These are phyloP conservation scores for Sclerotiophoma versabilis DNA, from an alignment of 2,329 filamentous ascomycete genomes.

Conservation along the genomic window DNA sequence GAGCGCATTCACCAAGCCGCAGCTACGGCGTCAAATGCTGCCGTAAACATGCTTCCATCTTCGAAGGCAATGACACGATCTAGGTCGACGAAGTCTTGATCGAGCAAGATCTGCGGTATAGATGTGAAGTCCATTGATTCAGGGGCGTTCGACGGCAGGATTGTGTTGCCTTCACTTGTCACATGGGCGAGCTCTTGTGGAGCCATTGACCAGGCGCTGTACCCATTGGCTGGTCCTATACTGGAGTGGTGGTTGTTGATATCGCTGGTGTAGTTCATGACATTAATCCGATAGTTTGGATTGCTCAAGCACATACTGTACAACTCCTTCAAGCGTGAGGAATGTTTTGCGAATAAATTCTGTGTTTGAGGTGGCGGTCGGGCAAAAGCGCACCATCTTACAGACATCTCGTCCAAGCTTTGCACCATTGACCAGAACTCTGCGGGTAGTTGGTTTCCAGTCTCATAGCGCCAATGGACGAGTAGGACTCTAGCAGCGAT, in stretches of 20 bases:
- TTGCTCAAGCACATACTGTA: slow-evolving; percentile 16
- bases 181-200: not conserved
- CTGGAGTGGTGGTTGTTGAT: slow-evolving; percentile 1
- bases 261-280: slow-evolving; percentile 23
- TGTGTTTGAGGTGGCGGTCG: not conserved
- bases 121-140: slow-evolving; percentile 15
- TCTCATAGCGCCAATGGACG: slow-evolving; percentile 23
- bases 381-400: slow-evolving; percentile 15
- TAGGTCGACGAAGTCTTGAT: slow-evolving; percentile 27
- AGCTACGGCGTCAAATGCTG: slow-evolving; percentile 13
- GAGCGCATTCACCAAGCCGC: not conserved
- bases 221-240: not conserved
- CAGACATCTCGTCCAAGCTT: slow-evolving; percentile 28
- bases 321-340: slow-evolving; percentile 17
- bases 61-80: slow-evolving; percentile 33
- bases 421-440: slow-evolving; percentile 29
- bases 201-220: not conserved
- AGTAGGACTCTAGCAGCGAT: slow-evolving; percentile 29
- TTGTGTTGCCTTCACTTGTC: not conserved
- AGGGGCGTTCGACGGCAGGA: not conserved
- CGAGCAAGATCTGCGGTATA: slow-evolving; percentile 22
- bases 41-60: slow-evolving; percentile 32
- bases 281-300: slow-evolving; percentile 14
- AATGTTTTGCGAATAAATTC: slow-evolving; percentile 20
- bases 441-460: slow-evolving; percentile 12